A percentile compares a stretch with the other conserved stretches of the same genome.
These are phyloP conservation scores for Leishmania lainsoni DNA, from an alignment of 208 protist genomes.

Conservation along the genomic window DNA sequence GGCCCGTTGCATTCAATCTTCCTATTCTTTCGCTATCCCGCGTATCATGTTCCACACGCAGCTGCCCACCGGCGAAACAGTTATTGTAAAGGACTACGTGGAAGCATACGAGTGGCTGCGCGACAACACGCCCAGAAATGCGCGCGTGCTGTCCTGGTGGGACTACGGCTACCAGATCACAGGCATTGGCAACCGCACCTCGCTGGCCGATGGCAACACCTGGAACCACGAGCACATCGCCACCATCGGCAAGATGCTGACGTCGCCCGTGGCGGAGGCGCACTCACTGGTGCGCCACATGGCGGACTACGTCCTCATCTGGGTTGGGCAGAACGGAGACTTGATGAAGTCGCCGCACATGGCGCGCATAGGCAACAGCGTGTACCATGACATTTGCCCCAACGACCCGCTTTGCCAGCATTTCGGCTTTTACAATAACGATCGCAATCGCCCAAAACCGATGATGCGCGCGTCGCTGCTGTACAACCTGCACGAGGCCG, in stretches of 20 bases:
- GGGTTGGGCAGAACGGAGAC: constrained; percentile 48
- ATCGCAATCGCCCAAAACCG: constrained; percentile 36
- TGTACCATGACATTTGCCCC: constrained; percentile 78
- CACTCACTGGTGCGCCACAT: constrained; percentile 92
- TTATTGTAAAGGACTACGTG: constrained; percentile 1
- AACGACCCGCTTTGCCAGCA: constrained; percentile 61
- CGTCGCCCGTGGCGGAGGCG: constrained; percentile 85
- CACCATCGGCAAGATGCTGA: constrained; percentile 93
- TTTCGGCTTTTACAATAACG: constrained; percentile 40
- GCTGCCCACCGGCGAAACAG: background rate
- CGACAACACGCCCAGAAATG: constrained; percentile 93
- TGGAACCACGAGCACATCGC: constrained; percentile 99
- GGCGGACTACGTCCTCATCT: constrained; percentile 97
- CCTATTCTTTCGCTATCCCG: constrained; percentile 14
- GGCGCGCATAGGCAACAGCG: constrained; percentile 76
- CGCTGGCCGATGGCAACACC: constrained; percentile 98
- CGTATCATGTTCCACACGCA: constrained; percentile 11
- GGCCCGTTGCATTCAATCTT: too few species aligned
- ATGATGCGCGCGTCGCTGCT: constrained; percentile 62
- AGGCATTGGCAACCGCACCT: constrained; percentile 95
- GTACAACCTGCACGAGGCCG: constrained; percentile 54
- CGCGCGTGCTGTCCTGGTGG: constrained; percentile 98
- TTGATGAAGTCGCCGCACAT: constrained; percentile 68
- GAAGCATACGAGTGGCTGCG: constrained; percentile 82
- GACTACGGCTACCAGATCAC: constrained; percentile 99